Evolutionary conservation across 192 early-diverging fungal genomes (phyloP).

Genomic region (Umbelopsis sp.): DNA sequence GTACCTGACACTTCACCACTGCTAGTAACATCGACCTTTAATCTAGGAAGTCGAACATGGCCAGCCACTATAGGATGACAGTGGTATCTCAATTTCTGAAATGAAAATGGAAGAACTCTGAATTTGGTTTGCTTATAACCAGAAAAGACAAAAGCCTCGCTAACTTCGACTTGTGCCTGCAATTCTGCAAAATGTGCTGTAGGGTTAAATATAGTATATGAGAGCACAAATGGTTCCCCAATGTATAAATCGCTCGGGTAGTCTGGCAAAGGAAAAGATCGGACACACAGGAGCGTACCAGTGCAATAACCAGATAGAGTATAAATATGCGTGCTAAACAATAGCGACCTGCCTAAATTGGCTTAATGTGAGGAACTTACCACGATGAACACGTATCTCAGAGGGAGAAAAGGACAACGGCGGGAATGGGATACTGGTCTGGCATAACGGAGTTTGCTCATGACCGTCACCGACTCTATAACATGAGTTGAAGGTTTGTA

Average conservation of each 20-base stretch:
- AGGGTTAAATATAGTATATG: conserved; percentile 66
- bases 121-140: conserved; percentile 67
- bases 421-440: conserved; percentile 37
- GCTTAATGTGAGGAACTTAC: conserved; percentile 30
- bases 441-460: conserved; percentile 26
- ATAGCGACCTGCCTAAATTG: background rate
- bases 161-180: conserved; percentile 58
- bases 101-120: conserved; percentile 60
- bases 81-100: conserved; percentile 52
- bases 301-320: background rate
- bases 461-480: conserved; percentile 16
- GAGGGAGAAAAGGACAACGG: conserved; percentile 35
- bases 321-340: background rate
- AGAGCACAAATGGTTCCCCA: conserved; percentile 61
- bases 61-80: conserved; percentile 68
- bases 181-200: conserved; percentile 57
- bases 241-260: conserved; percentile 57
- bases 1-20: background rate
- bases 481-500: conserved; percentile 8
- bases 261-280: conserved; percentile 42
- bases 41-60: conserved; percentile 54
- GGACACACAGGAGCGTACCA: background rate
- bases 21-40: conserved; percentile 38
- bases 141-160: conserved; percentile 76
- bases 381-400: conserved; percentile 40